Conservation (phyloP, 2,329 filamentous ascomycete species). For the Fusarium devonianum region DNA sequence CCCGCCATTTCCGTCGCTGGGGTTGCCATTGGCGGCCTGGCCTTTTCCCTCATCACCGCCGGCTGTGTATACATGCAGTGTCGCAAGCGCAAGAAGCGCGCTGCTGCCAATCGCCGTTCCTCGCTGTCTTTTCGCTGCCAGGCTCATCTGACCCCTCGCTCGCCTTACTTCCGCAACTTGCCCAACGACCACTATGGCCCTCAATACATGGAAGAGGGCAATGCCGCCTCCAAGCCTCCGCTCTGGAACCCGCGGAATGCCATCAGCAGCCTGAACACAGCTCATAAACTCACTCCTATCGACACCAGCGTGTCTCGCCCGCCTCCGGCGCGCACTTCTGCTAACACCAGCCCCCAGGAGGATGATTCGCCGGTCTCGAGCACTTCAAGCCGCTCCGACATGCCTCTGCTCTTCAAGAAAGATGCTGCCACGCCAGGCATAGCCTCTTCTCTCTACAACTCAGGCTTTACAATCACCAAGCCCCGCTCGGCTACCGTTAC, state of each 20-base stretch:
- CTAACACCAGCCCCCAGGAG: slow-evolving; percentile 28
- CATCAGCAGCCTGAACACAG: slow-evolving; percentile 4
- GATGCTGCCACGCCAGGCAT: slow-evolving; percentile 38
- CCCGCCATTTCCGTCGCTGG: slow-evolving; percentile 53
- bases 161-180: slow-evolving; percentile 29
- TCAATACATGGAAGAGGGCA: slow-evolving; percentile 31
- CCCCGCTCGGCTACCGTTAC: slow-evolving; percentile 26
- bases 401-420: slow-evolving; percentile 45
- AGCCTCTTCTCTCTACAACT: slow-evolving; percentile 34
- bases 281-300: slow-evolving; percentile 25
- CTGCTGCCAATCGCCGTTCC: slow-evolving; percentile 41
- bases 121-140: slow-evolving; percentile 61
- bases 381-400: slow-evolving; percentile 45
- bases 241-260: slow-evolving; percentile 16
- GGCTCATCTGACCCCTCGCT: slow-evolving; percentile 44
- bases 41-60: slow-evolving; percentile 47
- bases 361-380: slow-evolving; percentile 45
- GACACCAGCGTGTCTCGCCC: slow-evolving; percentile 35
- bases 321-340: slow-evolving; percentile 21
- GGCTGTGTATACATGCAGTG: slow-evolving; percentile 54
- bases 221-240: slow-evolving; percentile 18
- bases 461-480: slow-evolving; percentile 34
- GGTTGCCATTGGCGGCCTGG: slow-evolving; percentile 51
- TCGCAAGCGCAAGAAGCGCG: slow-evolving; percentile 53
- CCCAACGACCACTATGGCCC: slow-evolving; percentile 4